Evolutionary conservation across 768 basidiomycete genomes (phyloP).

Genomic region (Rhizopogon roseolus): DNA sequence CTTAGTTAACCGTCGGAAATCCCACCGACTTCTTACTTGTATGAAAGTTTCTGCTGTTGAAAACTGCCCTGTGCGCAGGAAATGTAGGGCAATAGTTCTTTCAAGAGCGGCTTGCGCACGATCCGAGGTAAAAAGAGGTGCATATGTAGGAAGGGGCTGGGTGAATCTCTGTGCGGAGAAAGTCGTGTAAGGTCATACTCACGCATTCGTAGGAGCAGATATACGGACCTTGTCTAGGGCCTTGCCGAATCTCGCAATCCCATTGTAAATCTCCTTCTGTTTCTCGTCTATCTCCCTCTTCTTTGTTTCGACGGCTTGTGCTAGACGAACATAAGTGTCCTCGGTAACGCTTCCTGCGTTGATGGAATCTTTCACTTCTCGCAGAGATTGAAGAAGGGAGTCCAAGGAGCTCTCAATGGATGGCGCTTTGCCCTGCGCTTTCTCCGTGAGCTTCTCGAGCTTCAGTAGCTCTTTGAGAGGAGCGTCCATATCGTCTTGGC

Average conservation of each 20-base stretch:
- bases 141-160: constrained; percentile 57
- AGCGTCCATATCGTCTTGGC: constrained; percentile 51
- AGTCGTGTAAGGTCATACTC: constrained; percentile 5
- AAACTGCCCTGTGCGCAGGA: constrained; percentile 80
- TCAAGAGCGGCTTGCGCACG: constrained; percentile 60
- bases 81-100: constrained; percentile 67
- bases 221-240: constrained; percentile 80
- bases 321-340: constrained; percentile 45
- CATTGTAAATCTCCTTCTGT: constrained; percentile 84
- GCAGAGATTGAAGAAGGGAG: constrained; percentile 53
- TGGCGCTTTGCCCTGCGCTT: constrained; percentile 46
- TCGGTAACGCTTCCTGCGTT: constrained; percentile 44
- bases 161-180: constrained; percentile 48
- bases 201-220: neutral
- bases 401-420: constrained; percentile 61
- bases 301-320: constrained; percentile 55
- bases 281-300: constrained; percentile 87
- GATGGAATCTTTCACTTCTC: constrained; percentile 49
- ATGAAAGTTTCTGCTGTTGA: constrained; percentile 72
- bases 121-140: constrained; percentile 60
- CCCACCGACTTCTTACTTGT: constrained; percentile 38
- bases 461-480: constrained; percentile 76
- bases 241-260: constrained; percentile 76
- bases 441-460: constrained; percentile 59
- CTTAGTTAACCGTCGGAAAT: neutral